phyloP scores from a whole-genome alignment of 345 rosid genomes.

The Gossypioides kirkii region DNA sequence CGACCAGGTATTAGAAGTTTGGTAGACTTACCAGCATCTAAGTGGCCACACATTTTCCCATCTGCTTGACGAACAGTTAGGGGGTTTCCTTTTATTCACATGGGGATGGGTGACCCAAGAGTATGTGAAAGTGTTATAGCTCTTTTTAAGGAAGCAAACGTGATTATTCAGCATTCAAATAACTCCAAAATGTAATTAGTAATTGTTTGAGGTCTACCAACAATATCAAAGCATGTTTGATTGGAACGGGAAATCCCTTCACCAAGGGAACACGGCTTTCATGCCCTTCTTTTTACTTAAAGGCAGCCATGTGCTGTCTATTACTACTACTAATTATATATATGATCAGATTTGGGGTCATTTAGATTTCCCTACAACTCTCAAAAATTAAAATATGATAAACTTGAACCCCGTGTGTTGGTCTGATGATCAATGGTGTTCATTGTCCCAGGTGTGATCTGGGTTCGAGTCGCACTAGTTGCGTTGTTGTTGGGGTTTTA shows the following conservation, averaged over 20 bases:
- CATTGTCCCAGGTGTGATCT: too few relatives aligned
- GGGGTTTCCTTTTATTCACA: slow-evolving; percentile 8
- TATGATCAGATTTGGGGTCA: background rate
- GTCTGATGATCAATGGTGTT: too few relatives aligned
- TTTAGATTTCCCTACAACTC: background rate
- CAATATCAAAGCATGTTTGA: slow-evolving; percentile 32
- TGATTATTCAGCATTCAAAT: slow-evolving; percentile 13
- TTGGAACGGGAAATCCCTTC: slow-evolving; percentile 13
- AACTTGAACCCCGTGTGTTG: too few relatives aligned
- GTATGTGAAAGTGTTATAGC: background rate
- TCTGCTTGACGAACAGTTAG: background rate
- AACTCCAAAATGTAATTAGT: slow-evolving; percentile 15
- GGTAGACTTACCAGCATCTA: slow-evolving; percentile 24
- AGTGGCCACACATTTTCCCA: background rate
- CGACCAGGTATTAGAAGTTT: slow-evolving; percentile 25
- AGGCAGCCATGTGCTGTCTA: slow-evolving; percentile 37
- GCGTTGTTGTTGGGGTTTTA: too few relatives aligned
- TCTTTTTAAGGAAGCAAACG: slow-evolving; percentile 33
- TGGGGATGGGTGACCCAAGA: slow-evolving; percentile 15
- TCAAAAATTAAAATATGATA: too few relatives aligned
- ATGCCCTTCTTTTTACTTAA: slow-evolving; percentile 9
- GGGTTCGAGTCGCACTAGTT: too few relatives aligned
- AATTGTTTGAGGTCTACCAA: slow-evolving; percentile 29
- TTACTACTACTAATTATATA: slow-evolving; percentile 24
- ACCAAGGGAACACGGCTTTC: background rate